Base-by-base conservation (phyloP, 2,329 filamentous ascomycete genomes). In the Hymenoscyphus infarciens region DNA sequence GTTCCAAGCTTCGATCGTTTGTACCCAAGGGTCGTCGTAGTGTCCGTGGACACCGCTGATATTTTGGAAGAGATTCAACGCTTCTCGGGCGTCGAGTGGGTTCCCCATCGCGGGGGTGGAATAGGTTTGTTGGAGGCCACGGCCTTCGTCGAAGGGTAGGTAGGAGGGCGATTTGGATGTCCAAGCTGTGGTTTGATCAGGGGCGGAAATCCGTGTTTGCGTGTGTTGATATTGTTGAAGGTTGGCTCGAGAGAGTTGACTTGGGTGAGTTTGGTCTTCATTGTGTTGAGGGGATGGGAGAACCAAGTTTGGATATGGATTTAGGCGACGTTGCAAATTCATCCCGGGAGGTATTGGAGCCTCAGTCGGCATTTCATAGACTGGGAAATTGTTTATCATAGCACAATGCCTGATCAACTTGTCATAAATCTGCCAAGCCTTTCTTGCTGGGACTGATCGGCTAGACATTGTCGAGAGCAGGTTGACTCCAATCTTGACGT, bases 401-500 rank as follows among this genome's bases (percentile, higher is more conserved):
- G 69, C 66, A 4, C 69, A 69, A 2, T 64, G 56, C 1, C 69
- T 63, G 19, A 72, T 64, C 22, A 71, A 53, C 16, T 57, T 55
- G 52, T 71, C 68, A 38, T 67, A 72, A 5, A 71, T 69, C 42
- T 71, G 68, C 69, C 69, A 71, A 31, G 69, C 69, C 57, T 71
- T 72, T 38, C 69, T 64, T 31, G 70, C 70, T 1, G 68, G 64
- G 3, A 72, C 63, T 7, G 63, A 68, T 52, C 61, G 58, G 5
- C 52, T 63, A 1, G 68, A 61, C 66, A 72, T 66, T 56, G 64
- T 65, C 2, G 60, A 39, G 1, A 72, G 60, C 69, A 69, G 71
- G 1, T 33, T 60, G 4, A 72, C 61, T 1, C 69, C 70, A 29
- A 64, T 67, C 45, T 69, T 71, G 5, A 67, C 65, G 56, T 72